Evolutionary conservation across 345 rosid genomes (phyloP).

Genomic region (Populus alba): DNA sequence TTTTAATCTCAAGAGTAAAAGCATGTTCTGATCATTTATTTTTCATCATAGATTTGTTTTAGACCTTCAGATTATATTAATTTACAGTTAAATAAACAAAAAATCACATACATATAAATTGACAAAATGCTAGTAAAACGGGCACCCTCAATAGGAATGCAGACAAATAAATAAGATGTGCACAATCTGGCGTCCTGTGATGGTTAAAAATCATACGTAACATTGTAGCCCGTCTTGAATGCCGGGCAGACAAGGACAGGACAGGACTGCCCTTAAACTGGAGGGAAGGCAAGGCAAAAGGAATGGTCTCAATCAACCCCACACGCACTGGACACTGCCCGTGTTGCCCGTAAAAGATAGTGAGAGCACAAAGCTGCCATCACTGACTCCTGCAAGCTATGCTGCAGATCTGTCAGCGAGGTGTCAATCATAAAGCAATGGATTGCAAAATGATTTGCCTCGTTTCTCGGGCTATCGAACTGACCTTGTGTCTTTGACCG

Average conservation of each 20-base stretch:
- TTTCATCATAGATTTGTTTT: too few species aligned
- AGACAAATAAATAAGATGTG: neutral
- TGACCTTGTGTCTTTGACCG: conserved; percentile 41
- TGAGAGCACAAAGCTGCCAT: conserved; percentile 39
- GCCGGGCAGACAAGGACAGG: conserved; percentile 38
- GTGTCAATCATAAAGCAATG: conserved; percentile 68
- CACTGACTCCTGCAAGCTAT: conserved; percentile 17
- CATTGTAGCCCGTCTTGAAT: conserved; percentile 32
- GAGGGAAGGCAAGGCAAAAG: conserved; percentile 2
- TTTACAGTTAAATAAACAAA: neutral
- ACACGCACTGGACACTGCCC: conserved; percentile 1
- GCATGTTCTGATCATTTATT: too few species aligned
- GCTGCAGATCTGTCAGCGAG: conserved; percentile 50
- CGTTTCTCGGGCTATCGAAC: conserved; percentile 16
- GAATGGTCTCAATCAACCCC: conserved; percentile 44
- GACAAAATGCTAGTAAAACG: too few species aligned
- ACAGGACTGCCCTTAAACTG: conserved; percentile 35
- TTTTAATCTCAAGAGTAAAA: too few species aligned
- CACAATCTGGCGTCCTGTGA: neutral
- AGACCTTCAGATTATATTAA: too few species aligned
- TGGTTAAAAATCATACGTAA: neutral
- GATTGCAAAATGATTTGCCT: conserved; percentile 63
- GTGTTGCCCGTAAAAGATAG: neutral
- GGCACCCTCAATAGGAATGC: neutral
- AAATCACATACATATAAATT: too few species aligned